Evolutionary conservation across 2,329 filamentous ascomycete genomes (phyloP).

Genomic region (Cercospora zeae-maydis): DNA sequence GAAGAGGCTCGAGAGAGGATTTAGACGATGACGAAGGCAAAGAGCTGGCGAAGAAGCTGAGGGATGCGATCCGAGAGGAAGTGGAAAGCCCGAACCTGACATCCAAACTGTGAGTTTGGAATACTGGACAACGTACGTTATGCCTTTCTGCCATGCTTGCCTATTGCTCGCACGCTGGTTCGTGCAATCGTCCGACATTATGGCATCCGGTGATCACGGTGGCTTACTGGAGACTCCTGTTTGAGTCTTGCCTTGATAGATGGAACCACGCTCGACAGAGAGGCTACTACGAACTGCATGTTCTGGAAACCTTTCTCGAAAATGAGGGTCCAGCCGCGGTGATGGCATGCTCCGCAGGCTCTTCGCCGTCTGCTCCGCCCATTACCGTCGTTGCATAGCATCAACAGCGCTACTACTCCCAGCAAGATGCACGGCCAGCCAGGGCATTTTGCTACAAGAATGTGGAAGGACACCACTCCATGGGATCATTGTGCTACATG

Average conservation of each 20-base stretch:
- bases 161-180: neutral
- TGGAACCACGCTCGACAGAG: neutral
- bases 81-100: conserved; percentile 8
- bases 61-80: conserved; percentile 37
- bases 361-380: neutral
- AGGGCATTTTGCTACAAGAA: neutral
- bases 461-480: neutral
- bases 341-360: neutral
- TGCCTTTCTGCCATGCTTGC: neutral
- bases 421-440: neutral
- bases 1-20: conserved; percentile 66
- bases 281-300: neutral
- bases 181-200: neutral
- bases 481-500: neutral
- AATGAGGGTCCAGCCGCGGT: neutral
- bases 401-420: neutral
- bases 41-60: conserved; percentile 53
- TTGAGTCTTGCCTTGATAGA: no score
- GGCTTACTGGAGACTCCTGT: no score
- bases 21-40: conserved; percentile 71
- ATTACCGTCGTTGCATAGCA: neutral
- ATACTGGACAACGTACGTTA: neutral
- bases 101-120: conserved; percentile 1
- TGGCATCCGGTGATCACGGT: no score
- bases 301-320: neutral